Conservation (phyloP, 2,329 filamentous ascomycete genomes). For the Xylariales sp. region DNA sequence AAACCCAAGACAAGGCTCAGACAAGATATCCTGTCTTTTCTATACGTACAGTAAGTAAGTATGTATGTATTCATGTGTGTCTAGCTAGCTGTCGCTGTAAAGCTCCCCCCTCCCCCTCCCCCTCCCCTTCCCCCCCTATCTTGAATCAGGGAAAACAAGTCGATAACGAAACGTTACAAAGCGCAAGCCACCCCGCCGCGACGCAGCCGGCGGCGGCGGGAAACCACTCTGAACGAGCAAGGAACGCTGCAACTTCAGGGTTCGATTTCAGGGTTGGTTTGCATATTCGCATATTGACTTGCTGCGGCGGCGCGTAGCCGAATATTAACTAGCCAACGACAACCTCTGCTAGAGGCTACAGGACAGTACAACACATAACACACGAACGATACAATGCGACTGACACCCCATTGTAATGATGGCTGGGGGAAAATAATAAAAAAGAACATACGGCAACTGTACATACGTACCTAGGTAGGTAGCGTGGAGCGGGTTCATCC, state of each 20-base stretch:
- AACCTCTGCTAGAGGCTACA: not conserved
- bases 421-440: too few relatives aligned
- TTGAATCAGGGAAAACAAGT: not conserved
- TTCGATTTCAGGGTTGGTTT: constrained; percentile 28
- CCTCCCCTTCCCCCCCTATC: too few relatives aligned
- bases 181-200: constrained; percentile 1
- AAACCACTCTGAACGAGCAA: not conserved
- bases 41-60: too few relatives aligned
- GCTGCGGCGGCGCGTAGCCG: constrained; percentile 8
- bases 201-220: not conserved
- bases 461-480: too few relatives aligned
- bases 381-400: not conserved
- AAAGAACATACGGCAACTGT: too few relatives aligned
- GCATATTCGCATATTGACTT: constrained; percentile 9
- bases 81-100: too few relatives aligned
- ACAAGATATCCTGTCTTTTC: not conserved
- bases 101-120: too few relatives aligned
- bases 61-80: too few relatives aligned
- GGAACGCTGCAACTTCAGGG: constrained; percentile 28
- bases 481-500: too few relatives aligned
- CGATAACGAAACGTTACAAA: constrained; percentile 31
- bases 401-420: too few relatives aligned
- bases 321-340: not conserved
- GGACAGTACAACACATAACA: too few relatives aligned
- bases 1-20: not conserved